Percentiles rank a stretch among this genome's conserved stretches.
phyloP scores from a whole-genome alignment of 2,329 filamentous ascomycete species.

The Monosporascus sp. region DNA sequence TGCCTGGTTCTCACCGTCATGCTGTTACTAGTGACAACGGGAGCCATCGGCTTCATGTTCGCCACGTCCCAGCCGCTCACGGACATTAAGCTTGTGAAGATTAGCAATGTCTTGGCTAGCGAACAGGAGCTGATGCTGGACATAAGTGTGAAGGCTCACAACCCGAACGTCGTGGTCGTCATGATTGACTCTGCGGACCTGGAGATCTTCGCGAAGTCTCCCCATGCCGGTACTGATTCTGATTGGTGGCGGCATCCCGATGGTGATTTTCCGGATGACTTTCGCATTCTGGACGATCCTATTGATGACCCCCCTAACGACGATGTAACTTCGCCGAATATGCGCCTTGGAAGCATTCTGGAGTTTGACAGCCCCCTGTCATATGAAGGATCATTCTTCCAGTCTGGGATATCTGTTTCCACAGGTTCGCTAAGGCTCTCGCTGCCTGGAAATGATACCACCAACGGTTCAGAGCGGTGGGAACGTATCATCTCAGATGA shows the following conservation, averaged over 20 bases:
- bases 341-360: conserved; percentile 85
- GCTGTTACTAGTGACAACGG: conserved; percentile 75
- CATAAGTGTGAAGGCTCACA: conserved; percentile 78
- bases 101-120: conserved; percentile 86
- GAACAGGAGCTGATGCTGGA: conserved; percentile 96
- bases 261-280: conserved; percentile 12
- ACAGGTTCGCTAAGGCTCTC: conserved; percentile 77
- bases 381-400: conserved; percentile 87
- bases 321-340: conserved; percentile 68
- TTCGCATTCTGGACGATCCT: conserved; percentile 30
- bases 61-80: conserved; percentile 83
- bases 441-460: conserved; percentile 83
- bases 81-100: conserved; percentile 71
- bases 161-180: conserved; percentile 88
- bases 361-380: conserved; percentile 81
- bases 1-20: conserved; percentile 81
- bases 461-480: conserved; percentile 82
- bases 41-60: conserved; percentile 82
- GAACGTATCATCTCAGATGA: conserved; percentile 84
- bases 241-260: conserved; percentile 52
- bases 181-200: conserved; percentile 82
- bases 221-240: conserved; percentile 68
- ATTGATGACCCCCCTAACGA: conserved; percentile 54
- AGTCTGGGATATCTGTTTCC: conserved; percentile 64
- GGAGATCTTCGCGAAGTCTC: conserved; percentile 91